These are phyloP conservation scores for Cinnamomum micranthum DNA, from an alignment of 164 flowering plant genomes.

Conservation along the genomic window DNA sequence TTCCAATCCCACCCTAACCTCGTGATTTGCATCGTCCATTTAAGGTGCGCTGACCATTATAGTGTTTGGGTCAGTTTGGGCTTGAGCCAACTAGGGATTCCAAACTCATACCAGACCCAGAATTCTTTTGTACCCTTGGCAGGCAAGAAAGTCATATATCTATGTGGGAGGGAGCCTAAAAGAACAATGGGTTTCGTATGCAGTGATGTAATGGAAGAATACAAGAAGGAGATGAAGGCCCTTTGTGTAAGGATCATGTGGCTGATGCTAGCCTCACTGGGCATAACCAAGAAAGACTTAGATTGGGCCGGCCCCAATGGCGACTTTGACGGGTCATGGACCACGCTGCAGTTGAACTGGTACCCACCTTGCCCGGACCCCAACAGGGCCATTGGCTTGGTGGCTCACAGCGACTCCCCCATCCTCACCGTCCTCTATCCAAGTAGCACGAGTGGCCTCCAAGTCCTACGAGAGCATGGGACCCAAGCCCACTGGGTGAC, in stretches of 20 bases:
- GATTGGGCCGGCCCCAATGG: slow-evolving; percentile 33
- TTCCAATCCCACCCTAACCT: no score
- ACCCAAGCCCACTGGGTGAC: slow-evolving; percentile 56
- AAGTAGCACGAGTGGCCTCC: slow-evolving; percentile 43
- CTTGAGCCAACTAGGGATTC: neutral
- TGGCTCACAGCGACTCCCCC: slow-evolving; percentile 81
- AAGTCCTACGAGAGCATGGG: neutral
- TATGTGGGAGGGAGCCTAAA: neutral
- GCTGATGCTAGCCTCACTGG: slow-evolving; percentile 58
- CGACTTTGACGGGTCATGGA: neutral
- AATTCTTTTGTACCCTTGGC: no score
- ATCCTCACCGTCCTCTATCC: slow-evolving; percentile 78
- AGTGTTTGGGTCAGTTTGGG: neutral
- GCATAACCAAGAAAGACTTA: slow-evolving; percentile 45
- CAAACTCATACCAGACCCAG: no score
- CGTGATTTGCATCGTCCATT: neutral
- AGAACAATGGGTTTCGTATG: neutral
- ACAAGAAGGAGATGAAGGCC: slow-evolving; percentile 54
- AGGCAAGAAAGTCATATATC: no score
- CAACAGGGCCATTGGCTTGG: slow-evolving; percentile 86
- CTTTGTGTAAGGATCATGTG: slow-evolving; percentile 50
- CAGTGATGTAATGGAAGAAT: slow-evolving; percentile 68
- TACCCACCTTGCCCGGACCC: slow-evolving; percentile 94
- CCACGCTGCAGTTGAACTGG: slow-evolving; percentile 47
- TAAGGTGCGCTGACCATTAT: neutral